Evolutionary conservation across 495 filamentous ascomycete species (phyloP), one percentile per base, ranked within the genome.

Genomic region (Venustampulla echinocandica): DNA sequence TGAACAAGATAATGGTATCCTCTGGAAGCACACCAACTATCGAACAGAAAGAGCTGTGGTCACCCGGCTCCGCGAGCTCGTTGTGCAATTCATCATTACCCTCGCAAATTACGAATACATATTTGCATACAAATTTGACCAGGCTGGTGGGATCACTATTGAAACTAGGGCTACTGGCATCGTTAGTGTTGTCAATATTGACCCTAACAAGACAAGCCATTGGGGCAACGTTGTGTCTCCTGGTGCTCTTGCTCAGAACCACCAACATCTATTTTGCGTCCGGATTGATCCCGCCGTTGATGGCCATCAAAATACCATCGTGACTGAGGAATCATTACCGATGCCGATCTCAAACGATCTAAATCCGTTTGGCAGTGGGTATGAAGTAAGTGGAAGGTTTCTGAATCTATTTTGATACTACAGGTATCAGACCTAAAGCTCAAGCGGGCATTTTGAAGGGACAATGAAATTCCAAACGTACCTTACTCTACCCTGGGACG

Each of bases 211-310:
- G 46, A 66, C 68, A 46, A 79, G 74, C 21, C 79, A 69, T 14
- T 94, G 83, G 73, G 89, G 89, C 30, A 95, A 88, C 6, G 72
- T 90, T 23, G 85, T 95, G 4, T 82, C 85, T 46, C 84, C 86
- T 0, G 88, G 88, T 0, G 87, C 87, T 6, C 74, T 95, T 39
- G 86, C 74, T 80, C 15, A 77, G 85, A 79, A 44, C 75, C 89
- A 94, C 50, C 89, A 95, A 56, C 89, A 95, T 64, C 82, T 94
- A 61, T 92, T 95, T 64, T 85, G 81, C 1, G 76, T 94, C 2
- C 82, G 89, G 6, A 72, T 94, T n/a, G 87, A 95, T 62, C 88
- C 89, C 9, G 74, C 77, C 17, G 73, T 94, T 47, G 87, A 86
- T 50, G 89, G 87, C 2, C 74, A 79, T 54, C 66, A 71, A 41